Evolutionary conservation across 2,329 filamentous ascomycete genomes (phyloP).

Genomic region (Myotisia sp.): DNA sequence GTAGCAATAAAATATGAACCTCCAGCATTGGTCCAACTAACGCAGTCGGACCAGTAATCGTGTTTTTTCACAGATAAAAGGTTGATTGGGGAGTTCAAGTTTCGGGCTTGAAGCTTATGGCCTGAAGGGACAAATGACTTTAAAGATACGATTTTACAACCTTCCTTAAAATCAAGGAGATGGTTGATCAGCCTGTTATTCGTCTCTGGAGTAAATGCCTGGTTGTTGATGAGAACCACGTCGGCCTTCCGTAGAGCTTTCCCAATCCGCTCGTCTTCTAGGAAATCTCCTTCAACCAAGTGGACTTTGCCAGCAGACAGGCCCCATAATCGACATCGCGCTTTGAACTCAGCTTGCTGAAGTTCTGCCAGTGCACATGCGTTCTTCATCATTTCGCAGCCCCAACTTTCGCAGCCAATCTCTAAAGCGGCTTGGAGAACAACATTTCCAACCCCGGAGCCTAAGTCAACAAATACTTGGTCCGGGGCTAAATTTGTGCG

Average conservation of each 20-base stretch:
- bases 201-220: slow-evolving; percentile 77
- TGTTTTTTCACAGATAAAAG: slow-evolving; percentile 63
- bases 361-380: slow-evolving; percentile 67
- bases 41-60: slow-evolving; percentile 53
- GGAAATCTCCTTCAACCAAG: slow-evolving; percentile 72
- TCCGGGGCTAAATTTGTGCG: slow-evolving; percentile 64
- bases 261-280: slow-evolving; percentile 55
- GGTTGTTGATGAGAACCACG: slow-evolving; percentile 96
- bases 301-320: slow-evolving; percentile 64
- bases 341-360: slow-evolving; percentile 68
- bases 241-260: slow-evolving; percentile 69
- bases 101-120: slow-evolving; percentile 58
- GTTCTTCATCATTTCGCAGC: slow-evolving; percentile 90
- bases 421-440: slow-evolving; percentile 87
- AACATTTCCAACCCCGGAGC: slow-evolving; percentile 91
- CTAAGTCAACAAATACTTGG: slow-evolving; percentile 84
- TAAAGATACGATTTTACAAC: slow-evolving; percentile 77
- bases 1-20: slow-evolving; percentile 82
- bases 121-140: slow-evolving; percentile 78
- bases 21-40: slow-evolving; percentile 80
- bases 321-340: slow-evolving; percentile 83
- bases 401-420: slow-evolving; percentile 86
- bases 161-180: slow-evolving; percentile 85
- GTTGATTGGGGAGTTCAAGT: slow-evolving; percentile 67
- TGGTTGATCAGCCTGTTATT: slow-evolving; percentile 76